A percentile compares a stretch with the other conserved stretches of the same genome.
Evolutionary conservation across 495 filamentous ascomycete species (phyloP).

Genomic region (Choiromyces venosus): DNA sequence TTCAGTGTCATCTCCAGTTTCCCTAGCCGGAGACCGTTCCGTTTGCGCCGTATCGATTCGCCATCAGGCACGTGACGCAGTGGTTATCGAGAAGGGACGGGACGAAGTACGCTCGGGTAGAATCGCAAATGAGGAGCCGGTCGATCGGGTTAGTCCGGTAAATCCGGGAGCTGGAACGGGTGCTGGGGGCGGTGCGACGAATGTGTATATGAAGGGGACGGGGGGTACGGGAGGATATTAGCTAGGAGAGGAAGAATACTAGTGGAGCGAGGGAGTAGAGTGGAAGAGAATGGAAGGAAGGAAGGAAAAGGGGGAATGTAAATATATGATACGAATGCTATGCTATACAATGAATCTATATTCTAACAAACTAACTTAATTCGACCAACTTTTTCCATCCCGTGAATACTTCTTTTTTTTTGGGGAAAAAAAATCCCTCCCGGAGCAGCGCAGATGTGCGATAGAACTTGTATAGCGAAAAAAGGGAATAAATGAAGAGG

Average conservation of each 20-base stretch:
- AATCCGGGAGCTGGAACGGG: not conserved
- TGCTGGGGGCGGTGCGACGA: not conserved
- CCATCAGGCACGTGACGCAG: conserved; percentile 16
- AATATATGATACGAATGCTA: not conserved
- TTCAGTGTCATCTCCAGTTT: too few relatives aligned
- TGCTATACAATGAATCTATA: not conserved
- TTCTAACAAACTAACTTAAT: not conserved
- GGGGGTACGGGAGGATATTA: not conserved
- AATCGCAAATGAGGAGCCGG: not conserved
- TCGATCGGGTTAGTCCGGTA: not conserved
- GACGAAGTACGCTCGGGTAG: conserved; percentile 14
- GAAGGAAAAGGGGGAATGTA: not conserved
- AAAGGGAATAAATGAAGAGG: not conserved
- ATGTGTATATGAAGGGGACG: not conserved
- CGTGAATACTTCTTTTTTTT: not conserved
- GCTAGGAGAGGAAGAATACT: not conserved
- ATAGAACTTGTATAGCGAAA: not conserved
- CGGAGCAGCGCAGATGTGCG: not conserved
- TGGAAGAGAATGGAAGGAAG: not conserved
- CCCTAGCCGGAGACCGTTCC: too few relatives aligned
- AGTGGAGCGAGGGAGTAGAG: too few relatives aligned
- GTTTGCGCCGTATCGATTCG: too few relatives aligned
- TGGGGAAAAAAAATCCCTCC: too few relatives aligned
- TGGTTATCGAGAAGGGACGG: conserved; percentile 11
- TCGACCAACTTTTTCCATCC: not conserved